Percentiles rank a stretch among this genome's conserved stretches.
Conservation (phyloP, 306 rosid genomes). For the Corylus americana region DNA sequence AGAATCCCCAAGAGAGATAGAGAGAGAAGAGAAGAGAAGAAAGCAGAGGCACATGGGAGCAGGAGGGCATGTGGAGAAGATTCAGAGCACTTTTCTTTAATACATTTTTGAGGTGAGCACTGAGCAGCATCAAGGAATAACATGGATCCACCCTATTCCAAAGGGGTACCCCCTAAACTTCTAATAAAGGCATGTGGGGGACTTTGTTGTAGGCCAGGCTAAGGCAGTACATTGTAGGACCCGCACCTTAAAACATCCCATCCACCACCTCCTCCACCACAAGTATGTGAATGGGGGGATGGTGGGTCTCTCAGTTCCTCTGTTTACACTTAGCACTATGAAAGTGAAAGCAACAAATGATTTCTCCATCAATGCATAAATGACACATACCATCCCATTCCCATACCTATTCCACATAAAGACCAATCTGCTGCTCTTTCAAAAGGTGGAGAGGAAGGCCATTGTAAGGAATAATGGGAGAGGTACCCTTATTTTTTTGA, state of each 20-base stretch:
- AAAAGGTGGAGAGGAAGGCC: not conserved
- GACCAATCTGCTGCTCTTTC: constrained; percentile 17
- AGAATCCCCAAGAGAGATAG: constrained; percentile 26
- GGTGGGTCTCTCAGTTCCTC: constrained; percentile 32
- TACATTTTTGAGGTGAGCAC: constrained; percentile 21
- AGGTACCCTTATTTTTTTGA: too few relatives aligned
- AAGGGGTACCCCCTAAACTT: constrained; percentile 45
- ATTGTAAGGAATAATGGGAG: not conserved
- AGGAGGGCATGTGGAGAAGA: constrained; percentile 82
- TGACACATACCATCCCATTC: constrained; percentile 39
- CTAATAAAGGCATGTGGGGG: constrained; percentile 45
- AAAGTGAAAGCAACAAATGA: constrained; percentile 59
- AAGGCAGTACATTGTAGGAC: constrained; percentile 38
- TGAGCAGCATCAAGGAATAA: constrained; percentile 51
- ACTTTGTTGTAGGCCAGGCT: constrained; percentile 38
- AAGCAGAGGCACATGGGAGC: constrained; percentile 78
- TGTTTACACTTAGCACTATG: constrained; percentile 39
- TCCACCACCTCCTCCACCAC: constrained; percentile 3
- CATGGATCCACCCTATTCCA: constrained; percentile 60
- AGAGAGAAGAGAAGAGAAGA: constrained; percentile 12
- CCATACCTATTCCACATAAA: not conserved
- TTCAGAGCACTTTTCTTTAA: constrained; percentile 50
- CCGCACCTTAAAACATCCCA: constrained; percentile 24
- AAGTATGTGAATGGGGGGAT: constrained; percentile 5
- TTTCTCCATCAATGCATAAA: constrained; percentile 52